A percentile compares a stretch with the other conserved stretches of the same genome.
Conservation (phyloP, 1,139 yeast genomes). For the Pichia sp. region DNA sequence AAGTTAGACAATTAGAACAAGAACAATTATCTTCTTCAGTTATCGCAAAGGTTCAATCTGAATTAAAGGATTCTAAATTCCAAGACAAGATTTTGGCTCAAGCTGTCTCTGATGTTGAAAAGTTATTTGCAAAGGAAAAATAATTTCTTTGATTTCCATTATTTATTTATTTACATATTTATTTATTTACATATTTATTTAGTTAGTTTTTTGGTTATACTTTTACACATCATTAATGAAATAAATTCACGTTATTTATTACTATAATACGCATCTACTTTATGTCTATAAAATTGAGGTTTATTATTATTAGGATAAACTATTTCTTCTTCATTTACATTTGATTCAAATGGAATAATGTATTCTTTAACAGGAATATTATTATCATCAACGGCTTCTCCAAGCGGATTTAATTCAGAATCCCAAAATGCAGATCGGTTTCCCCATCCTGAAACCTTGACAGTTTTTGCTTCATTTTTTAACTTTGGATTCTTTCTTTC, state of each 20-base stretch:
- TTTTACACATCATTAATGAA: not conserved
- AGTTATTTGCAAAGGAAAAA: slow-evolving; percentile 49
- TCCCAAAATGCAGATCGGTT: slow-evolving; percentile 36
- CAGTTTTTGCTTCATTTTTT: not conserved
- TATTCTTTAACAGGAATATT: too few species aligned
- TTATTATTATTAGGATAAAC: slow-evolving; percentile 27
- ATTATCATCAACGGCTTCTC: slow-evolving; percentile 18
- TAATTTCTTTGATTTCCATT: slow-evolving; percentile 12
- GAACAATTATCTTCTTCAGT: slow-evolving; percentile 82
- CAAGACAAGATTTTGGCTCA: slow-evolving; percentile 89
- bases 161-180: slow-evolving; percentile 1
- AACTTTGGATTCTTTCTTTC: not conserved
- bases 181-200: slow-evolving; percentile 2
- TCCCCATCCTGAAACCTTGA: not conserved
- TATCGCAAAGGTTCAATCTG: slow-evolving; percentile 82
- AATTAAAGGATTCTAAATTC: slow-evolving; percentile 81
- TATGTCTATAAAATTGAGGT: slow-evolving; percentile 31
- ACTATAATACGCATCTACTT: slow-evolving; percentile 15
- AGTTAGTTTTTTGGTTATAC: slow-evolving; percentile 3
- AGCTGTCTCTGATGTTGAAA: slow-evolving; percentile 88
- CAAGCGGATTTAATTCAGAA: slow-evolving; percentile 39
- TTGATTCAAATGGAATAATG: not conserved
- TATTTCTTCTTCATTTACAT: slow-evolving; percentile 7
- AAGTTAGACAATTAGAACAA: slow-evolving; percentile 95
- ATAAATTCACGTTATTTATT: slow-evolving; percentile 2